These are phyloP conservation scores for Podaxis mareebaensis DNA, from an alignment of 768 basidiomycete genomes.

Conservation along the genomic window DNA sequence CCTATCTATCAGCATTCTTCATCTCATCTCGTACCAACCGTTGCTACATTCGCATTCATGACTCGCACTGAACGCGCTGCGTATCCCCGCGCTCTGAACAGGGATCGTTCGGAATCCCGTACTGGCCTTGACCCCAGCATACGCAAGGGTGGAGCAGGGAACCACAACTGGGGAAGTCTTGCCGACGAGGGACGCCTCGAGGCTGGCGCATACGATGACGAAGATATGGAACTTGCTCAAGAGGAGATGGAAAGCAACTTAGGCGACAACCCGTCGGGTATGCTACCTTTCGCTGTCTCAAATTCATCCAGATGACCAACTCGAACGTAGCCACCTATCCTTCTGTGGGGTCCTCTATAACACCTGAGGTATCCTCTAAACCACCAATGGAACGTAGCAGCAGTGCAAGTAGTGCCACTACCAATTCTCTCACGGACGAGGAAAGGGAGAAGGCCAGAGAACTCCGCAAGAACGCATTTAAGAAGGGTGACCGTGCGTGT, in stretches of 20 bases:
- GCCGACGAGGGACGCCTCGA: conserved; percentile 64
- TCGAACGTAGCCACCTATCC: background rate
- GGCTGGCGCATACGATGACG: conserved; percentile 58
- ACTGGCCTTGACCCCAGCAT: conserved; percentile 70
- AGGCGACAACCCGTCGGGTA: background rate
- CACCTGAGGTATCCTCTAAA: background rate
- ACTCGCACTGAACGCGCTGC: conserved; percentile 78
- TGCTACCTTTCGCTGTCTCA: background rate
- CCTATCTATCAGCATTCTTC: conserved; percentile 13
- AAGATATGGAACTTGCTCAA: conserved; percentile 44
- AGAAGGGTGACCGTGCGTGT: conserved; percentile 59
- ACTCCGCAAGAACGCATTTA: conserved; percentile 75
- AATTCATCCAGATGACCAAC: background rate
- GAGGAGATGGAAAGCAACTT: conserved; percentile 26
- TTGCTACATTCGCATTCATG: conserved; percentile 42
- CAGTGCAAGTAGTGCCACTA: conserved; percentile 28
- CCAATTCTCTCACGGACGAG: conserved; percentile 48
- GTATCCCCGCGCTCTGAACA: conserved; percentile 68
- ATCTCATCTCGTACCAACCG: conserved; percentile 15
- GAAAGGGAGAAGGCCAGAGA: conserved; percentile 63
- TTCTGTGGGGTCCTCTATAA: background rate
- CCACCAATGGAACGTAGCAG: conserved; percentile 33
- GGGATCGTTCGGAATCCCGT: conserved; percentile 80
- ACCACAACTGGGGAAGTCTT: conserved; percentile 84
- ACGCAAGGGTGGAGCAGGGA: conserved; percentile 79